phyloP scores from a whole-genome alignment of 164 flowering plant species.

The Sedum album region DNA sequence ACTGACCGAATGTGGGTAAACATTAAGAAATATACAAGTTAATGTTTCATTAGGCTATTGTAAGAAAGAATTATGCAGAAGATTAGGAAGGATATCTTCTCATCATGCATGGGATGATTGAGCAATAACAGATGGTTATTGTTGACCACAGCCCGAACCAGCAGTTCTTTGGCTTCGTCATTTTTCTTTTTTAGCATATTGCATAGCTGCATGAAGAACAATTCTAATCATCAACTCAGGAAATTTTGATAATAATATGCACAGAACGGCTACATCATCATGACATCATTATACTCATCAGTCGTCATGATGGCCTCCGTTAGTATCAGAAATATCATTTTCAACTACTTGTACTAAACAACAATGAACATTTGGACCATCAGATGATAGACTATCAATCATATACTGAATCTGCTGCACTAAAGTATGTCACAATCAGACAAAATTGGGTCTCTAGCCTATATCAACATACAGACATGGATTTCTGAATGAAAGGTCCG shows the following conservation, averaged over 20 bases:
- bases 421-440: too few species aligned
- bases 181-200: constrained; percentile 82
- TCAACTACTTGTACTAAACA: too few species aligned
- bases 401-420: too few species aligned
- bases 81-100: constrained; percentile 69
- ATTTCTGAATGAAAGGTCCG: neutral
- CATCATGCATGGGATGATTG: constrained; percentile 62
- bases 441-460: neutral
- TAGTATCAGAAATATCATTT: too few species aligned
- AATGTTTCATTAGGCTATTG: constrained; percentile 1
- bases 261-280: too few species aligned
- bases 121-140: constrained; percentile 80
- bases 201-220: constrained; percentile 48
- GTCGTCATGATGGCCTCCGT: too few species aligned
- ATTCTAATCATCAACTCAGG: neutral
- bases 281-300: too few species aligned
- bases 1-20: constrained; percentile 34
- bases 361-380: neutral
- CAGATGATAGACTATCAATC: too few species aligned
- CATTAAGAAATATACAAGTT: constrained; percentile 26
- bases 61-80: neutral
- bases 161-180: constrained; percentile 81
- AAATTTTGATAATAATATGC: neutral
- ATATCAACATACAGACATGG: neutral
- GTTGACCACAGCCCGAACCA: constrained; percentile 78